phyloP scores from a whole-genome alignment of 2,329 filamentous ascomycete genomes.

The Fusarium equiseti region DNA sequence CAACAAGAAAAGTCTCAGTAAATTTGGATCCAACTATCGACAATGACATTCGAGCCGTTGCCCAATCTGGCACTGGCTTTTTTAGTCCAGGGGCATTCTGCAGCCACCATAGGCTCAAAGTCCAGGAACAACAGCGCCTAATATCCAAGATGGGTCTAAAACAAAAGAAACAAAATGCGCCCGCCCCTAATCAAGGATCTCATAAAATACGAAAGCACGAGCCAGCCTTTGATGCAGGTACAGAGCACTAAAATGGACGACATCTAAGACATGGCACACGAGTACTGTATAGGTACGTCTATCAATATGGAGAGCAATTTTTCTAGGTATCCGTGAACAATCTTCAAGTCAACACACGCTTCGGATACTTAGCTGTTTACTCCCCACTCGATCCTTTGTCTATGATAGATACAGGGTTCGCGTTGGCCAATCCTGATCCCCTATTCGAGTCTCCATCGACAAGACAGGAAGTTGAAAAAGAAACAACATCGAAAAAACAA shows the following conservation, averaged over 20 bases:
- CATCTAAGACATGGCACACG: conserved; percentile 21
- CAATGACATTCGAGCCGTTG: conserved; percentile 12
- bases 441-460: conserved; percentile 1
- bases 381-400: conserved; percentile 1
- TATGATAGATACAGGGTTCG: conserved; percentile 11
- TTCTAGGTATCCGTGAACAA: neutral
- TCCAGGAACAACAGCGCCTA: neutral
- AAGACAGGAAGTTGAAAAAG: conserved; percentile 21
- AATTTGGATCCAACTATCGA: conserved; percentile 12
- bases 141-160: conserved; percentile 12
- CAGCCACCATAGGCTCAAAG: neutral
- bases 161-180: conserved; percentile 14
- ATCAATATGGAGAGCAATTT: neutral
- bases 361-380: conserved; percentile 2
- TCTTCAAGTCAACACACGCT: conserved; percentile 12
- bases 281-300: conserved; percentile 10
- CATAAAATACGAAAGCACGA: conserved; percentile 46
- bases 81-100: conserved; percentile 34
- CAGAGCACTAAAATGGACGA: conserved; percentile 27
- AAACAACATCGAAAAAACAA: conserved; percentile 13
- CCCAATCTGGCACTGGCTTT: conserved; percentile 28
- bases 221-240: conserved; percentile 46
- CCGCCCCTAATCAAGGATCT: conserved; percentile 39
- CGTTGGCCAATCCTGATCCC: conserved; percentile 21
- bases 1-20: neutral